phyloP scores from a whole-genome alignment of 768 basidiomycete genomes.

The Nidularia pulvinata region DNA sequence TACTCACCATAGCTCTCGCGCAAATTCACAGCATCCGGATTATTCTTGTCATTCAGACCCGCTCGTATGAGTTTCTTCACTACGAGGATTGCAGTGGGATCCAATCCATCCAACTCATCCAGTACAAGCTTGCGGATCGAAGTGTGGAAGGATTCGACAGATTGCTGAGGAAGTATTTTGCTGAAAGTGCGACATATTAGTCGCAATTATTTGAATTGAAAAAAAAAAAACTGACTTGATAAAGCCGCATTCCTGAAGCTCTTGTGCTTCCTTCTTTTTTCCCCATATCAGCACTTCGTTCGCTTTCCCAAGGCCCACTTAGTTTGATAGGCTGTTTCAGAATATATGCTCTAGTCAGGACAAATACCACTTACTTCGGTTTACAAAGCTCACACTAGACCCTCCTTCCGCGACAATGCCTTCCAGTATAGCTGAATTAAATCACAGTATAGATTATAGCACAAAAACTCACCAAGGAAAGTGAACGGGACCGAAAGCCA shows the following conservation, averaged over 20 bases:
- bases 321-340: neutral
- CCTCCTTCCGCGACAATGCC: slow-evolving; percentile 71
- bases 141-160: slow-evolving; percentile 50
- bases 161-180: slow-evolving; percentile 57
- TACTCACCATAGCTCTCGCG: slow-evolving; percentile 61
- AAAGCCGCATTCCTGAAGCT: slow-evolving; percentile 60
- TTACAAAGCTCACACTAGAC: slow-evolving; percentile 67
- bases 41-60: slow-evolving; percentile 60
- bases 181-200: slow-evolving; percentile 24
- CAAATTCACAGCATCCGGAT: slow-evolving; percentile 63
- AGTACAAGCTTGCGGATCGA: slow-evolving; percentile 48
- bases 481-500: slow-evolving; percentile 72
- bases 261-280: slow-evolving; percentile 60
- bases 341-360: neutral
- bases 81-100: slow-evolving; percentile 48
- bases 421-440: slow-evolving; percentile 13
- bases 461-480: slow-evolving; percentile 47
- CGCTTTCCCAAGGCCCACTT: slow-evolving; percentile 70
- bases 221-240: slow-evolving; percentile 48
- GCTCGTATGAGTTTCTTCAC: slow-evolving; percentile 54
- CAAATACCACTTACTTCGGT: slow-evolving; percentile 48
- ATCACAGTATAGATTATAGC: neutral
- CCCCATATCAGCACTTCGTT: slow-evolving; percentile 75
- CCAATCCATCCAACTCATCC: slow-evolving; percentile 57
- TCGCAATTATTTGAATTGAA: neutral